Evolutionary conservation across 1,284 basidiomycete genomes (phyloP), one percentile per base, ranked within the genome.

Genomic region (Ustilago lituana): DNA sequence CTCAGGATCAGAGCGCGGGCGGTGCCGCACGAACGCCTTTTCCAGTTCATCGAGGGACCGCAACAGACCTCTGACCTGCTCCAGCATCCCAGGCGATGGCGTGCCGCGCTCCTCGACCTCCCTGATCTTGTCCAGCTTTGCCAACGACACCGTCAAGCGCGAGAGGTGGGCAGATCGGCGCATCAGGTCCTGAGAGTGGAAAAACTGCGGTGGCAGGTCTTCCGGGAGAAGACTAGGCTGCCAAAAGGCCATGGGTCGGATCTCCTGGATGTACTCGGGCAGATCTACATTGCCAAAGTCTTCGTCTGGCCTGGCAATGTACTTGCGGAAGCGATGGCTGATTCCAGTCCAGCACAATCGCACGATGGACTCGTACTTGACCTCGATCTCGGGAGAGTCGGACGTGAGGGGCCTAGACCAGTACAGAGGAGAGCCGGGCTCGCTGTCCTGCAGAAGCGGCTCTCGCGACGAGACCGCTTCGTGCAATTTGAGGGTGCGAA

Each of bases 301-400:
- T 29, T 72, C 55, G 32, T 72, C 69, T 8, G 69, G 69, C 27
- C 60, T 36, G 3, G 64, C 63, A n/a, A 72, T 72, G 46, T 63
- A 57, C 20, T 52, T 58, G 41, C 69, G 69, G 37, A 56, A 60
- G 6, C 69, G 59, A 32, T 67, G 69, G 35, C 69, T 72, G 32
- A 63, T 49, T 8, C 59, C 55, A 3, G 64, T 72, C 69, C 69
- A 72, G 32, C 63, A 66, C 2, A 72, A 47, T 5, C 69, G 51
- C 2, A 72, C 69, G 26, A 72, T 52, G 5, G 69, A 72, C 14
- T 72, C 69, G 46, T 67, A 72, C 69, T 67, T 72, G 59, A 72
- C 51, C 33, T 72, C 69, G 12, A 64, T 48, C 52, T 72, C 64
- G 20, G 63, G 51, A 14, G 63, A 63, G 14, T 53, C 48, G 24